These are phyloP conservation scores for Strobilomyces confusus DNA, from an alignment of 768 basidiomycete genomes.

Conservation along the genomic window DNA sequence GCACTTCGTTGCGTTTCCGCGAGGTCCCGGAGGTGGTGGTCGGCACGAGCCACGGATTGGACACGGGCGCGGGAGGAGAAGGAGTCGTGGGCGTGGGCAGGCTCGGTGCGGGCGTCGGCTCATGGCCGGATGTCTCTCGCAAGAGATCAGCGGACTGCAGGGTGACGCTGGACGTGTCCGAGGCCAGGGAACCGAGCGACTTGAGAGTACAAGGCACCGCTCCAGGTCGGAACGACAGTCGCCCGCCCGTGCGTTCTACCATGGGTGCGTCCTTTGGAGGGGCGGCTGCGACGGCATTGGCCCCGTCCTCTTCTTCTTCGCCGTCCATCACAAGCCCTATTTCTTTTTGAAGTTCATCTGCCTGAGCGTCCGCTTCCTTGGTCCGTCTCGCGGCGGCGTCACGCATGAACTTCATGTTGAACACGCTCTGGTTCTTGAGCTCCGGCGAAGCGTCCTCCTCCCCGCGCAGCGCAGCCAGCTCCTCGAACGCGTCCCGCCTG, in stretches of 20 bases:
- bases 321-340: slow-evolving; percentile 45
- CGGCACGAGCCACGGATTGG: slow-evolving; percentile 81
- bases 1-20: slow-evolving; percentile 70
- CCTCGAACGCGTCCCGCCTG: slow-evolving; percentile 71
- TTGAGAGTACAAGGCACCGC: slow-evolving; percentile 16
- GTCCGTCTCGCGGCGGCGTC: slow-evolving; percentile 75
- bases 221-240: slow-evolving; percentile 60
- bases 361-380: slow-evolving; percentile 51
- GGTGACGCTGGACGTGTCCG: slow-evolving; percentile 67
- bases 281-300: slow-evolving; percentile 25
- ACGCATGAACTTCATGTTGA: slow-evolving; percentile 99
- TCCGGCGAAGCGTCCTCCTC: slow-evolving; percentile 31
- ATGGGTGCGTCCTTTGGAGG: slow-evolving; percentile 34
- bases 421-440: slow-evolving; percentile 61
- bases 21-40: slow-evolving; percentile 42
- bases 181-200: slow-evolving; percentile 34
- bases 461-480: slow-evolving; percentile 52
- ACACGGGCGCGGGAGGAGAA: slow-evolving; percentile 6
- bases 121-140: slow-evolving; percentile 27
- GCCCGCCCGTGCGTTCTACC: slow-evolving; percentile 61
- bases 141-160: slow-evolving; percentile 55
- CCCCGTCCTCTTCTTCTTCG: slow-evolving; percentile 27
- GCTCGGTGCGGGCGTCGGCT: slow-evolving; percentile 9
- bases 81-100: slow-evolving; percentile 16
- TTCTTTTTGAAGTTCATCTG: slow-evolving; percentile 71